Percentiles rank a stretch among this genome's conserved stretches.
These are phyloP conservation scores for Baeospora myosura DNA, from an alignment of 1,284 basidiomycete genomes.

Conservation along the genomic window DNA sequence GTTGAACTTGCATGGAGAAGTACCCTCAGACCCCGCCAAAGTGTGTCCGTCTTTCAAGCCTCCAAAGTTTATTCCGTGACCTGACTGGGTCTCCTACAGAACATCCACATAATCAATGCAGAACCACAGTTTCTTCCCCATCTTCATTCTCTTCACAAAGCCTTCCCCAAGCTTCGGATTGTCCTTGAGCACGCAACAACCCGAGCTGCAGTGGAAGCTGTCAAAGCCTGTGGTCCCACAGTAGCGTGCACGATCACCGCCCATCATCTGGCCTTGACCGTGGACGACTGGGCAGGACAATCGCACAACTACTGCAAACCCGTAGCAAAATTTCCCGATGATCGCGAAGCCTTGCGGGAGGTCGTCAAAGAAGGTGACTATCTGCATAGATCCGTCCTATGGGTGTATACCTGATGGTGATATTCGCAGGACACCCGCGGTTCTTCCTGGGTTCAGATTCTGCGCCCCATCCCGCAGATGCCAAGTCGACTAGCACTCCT, in stretches of 20 bases:
- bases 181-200: conserved; percentile 99
- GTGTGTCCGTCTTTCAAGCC: conserved; percentile 35
- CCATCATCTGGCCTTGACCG: conserved; percentile 90
- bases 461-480: conserved; percentile 83
- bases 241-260: conserved; percentile 97
- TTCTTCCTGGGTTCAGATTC: conserved; percentile 99
- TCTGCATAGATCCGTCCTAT: neutral
- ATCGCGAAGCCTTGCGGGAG: conserved; percentile 78
- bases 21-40: conserved; percentile 80
- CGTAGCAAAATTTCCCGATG: conserved; percentile 93
- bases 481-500: conserved; percentile 74
- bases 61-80: conserved; percentile 5
- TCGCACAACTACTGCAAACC: conserved; percentile 98
- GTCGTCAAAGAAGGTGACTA: conserved; percentile 70
- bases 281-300: conserved; percentile 97
- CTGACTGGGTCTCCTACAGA: conserved; percentile 35
- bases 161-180: conserved; percentile 91
- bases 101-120: conserved; percentile 91
- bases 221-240: conserved; percentile 78
- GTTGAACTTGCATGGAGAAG: conserved; percentile 94
- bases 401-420: conserved; percentile 3
- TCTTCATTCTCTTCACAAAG: conserved; percentile 73
- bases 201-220: conserved; percentile 86
- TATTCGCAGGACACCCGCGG: conserved; percentile 70
- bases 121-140: conserved; percentile 89